Conservation (phyloP, 1,284 basidiomycete species). For the Tilletia walkeri region DNA sequence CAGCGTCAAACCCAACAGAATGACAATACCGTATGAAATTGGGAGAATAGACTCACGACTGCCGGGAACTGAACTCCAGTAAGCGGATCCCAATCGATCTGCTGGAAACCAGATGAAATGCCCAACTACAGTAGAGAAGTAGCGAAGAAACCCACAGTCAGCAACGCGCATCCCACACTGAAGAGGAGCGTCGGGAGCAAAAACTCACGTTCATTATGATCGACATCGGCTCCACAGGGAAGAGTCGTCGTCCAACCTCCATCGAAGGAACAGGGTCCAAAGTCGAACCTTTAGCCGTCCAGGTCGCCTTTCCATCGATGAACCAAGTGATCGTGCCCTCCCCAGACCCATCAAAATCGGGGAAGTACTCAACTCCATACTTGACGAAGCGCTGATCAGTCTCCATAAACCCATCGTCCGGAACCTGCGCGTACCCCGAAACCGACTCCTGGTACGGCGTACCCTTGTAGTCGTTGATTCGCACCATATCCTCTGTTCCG, state of each 20-base stretch:
- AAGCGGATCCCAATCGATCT: conserved; percentile 33
- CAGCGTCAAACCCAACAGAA: neutral
- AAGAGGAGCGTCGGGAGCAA: neutral
- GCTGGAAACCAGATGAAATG: conserved; percentile 49
- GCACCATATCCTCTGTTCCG: conserved; percentile 27
- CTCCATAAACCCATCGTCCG: conserved; percentile 41
- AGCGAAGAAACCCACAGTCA: neutral
- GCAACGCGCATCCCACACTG: neutral
- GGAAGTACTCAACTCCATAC: conserved; percentile 53
- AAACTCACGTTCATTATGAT: conserved; percentile 42
- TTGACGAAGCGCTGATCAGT: conserved; percentile 30
- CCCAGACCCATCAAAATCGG: conserved; percentile 44
- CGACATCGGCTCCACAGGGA: conserved; percentile 51
- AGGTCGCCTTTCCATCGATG: conserved; percentile 50
- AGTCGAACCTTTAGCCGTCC: conserved; percentile 39
- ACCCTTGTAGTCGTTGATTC: conserved; percentile 51
- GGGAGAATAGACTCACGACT: neutral
- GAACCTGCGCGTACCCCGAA: conserved; percentile 44
- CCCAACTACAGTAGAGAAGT: conserved; percentile 25
- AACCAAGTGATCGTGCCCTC: conserved; percentile 49
- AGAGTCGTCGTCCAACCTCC: conserved; percentile 41
- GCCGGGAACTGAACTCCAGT: conserved; percentile 16
- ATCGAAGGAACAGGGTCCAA: conserved; percentile 29
- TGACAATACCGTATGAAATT: neutral
- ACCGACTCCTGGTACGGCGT: conserved; percentile 53